Percentiles rank a stretch among this genome's conserved stretches.
phyloP scores from a whole-genome alignment of 2,329 filamentous ascomycete species.

The Colletotrichum viniferum region DNA sequence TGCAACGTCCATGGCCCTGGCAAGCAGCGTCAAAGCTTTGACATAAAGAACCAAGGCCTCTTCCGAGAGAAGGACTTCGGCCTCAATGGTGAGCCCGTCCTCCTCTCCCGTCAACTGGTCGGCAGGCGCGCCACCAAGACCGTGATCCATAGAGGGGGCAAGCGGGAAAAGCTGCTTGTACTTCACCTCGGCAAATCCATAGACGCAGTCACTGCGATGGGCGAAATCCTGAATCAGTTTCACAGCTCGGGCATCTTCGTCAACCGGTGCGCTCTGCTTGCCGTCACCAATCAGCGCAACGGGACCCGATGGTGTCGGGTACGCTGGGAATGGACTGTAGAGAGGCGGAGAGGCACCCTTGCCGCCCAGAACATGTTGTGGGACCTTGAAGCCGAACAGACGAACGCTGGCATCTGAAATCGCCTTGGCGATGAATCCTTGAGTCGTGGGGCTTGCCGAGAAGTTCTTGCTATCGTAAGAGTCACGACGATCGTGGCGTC shows the following conservation, averaged over 20 bases:
- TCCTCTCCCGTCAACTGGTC: conserved; percentile 63
- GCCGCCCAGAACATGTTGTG: conserved; percentile 58
- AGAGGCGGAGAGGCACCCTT: conserved; percentile 76
- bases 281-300: conserved; percentile 71
- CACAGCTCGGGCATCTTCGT: conserved; percentile 81
- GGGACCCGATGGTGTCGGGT: conserved; percentile 70
- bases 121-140: conserved; percentile 64
- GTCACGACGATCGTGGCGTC: conserved; percentile 72
- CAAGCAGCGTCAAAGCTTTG: conserved; percentile 87
- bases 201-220: conserved; percentile 93
- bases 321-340: conserved; percentile 83
- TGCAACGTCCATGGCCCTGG: conserved; percentile 94
- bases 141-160: conserved; percentile 77
- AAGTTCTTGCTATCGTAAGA: conserved; percentile 76
- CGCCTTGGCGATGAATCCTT: conserved; percentile 92
- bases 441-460: conserved; percentile 77
- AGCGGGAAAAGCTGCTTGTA: conserved; percentile 95
- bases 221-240: conserved; percentile 90
- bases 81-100: conserved; percentile 83
- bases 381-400: conserved; percentile 73
- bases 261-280: conserved; percentile 63
- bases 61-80: conserved; percentile 85
- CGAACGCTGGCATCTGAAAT: conserved; percentile 88
- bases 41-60: conserved; percentile 96
- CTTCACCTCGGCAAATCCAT: conserved; percentile 97